A percentile compares a stretch with the other conserved stretches of the same genome.
Conservation (phyloP, 768 basidiomycete genomes). For the Butyriboletus loyo region DNA sequence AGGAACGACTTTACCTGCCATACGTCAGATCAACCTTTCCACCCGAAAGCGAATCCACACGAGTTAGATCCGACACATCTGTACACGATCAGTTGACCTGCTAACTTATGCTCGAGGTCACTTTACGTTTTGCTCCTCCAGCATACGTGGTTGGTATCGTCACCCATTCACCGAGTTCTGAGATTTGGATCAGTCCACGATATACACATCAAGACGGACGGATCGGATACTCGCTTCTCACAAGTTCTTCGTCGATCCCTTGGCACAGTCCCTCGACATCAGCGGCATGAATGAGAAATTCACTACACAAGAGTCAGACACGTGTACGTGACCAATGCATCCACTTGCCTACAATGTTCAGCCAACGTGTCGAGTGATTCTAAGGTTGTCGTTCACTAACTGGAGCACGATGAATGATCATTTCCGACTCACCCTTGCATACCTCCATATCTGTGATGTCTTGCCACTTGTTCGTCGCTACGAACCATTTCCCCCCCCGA, state of each 20-base stretch:
- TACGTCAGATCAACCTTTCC: constrained; percentile 63
- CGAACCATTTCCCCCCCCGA: constrained; percentile 75
- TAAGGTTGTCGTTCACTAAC: constrained; percentile 29
- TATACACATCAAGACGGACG: neutral
- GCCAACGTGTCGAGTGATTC: constrained; percentile 77
- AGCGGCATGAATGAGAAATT: constrained; percentile 96
- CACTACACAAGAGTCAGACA: constrained; percentile 47
- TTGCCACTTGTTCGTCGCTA: constrained; percentile 99
- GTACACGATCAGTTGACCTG: constrained; percentile 5
- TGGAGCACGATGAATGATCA: neutral
- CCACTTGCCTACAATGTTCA: constrained; percentile 70
- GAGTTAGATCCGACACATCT: constrained; percentile 79
- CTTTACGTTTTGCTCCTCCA: constrained; percentile 85
- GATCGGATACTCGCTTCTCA: constrained; percentile 52
- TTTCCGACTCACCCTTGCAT: constrained; percentile 54
- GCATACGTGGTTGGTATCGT: constrained; percentile 93
- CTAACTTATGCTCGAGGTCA: neutral
- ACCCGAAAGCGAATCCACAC: constrained; percentile 73
- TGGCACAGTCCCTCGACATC: constrained; percentile 97
- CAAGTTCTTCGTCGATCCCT: constrained; percentile 91
- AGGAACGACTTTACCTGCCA: constrained; percentile 30
- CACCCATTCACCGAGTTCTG: constrained; percentile 91
- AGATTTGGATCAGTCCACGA: constrained; percentile 9
- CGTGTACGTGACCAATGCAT: neutral
- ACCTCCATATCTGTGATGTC: constrained; percentile 94